Conservation (phyloP, 345 rosid species). For the Boechera stricta region DNA sequence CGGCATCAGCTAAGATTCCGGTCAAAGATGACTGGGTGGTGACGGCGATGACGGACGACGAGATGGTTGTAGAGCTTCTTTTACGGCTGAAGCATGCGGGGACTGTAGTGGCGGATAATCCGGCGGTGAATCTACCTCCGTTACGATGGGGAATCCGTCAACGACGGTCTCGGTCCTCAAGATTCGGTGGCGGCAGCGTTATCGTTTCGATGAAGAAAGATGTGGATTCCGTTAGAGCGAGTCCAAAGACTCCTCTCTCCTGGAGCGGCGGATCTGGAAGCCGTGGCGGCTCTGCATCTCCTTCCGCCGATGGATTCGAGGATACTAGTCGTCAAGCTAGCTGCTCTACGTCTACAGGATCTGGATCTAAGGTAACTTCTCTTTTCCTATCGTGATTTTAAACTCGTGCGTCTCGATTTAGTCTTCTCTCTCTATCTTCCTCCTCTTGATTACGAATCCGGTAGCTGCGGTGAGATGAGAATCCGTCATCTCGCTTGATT, state of each 20-base stretch:
- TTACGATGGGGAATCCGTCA: conserved; percentile 69
- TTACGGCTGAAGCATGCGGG: conserved; percentile 55
- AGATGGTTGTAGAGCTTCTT: conserved; percentile 70
- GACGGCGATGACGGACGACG: conserved; percentile 73
- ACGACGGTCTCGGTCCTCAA: conserved; percentile 56
- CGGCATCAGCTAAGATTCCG: background rate
- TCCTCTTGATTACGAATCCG: background rate
- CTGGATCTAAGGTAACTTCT: conserved; percentile 75
- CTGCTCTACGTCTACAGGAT: conserved; percentile 54
- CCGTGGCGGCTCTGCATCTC: conserved; percentile 49
- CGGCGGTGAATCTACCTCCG: conserved; percentile 40
- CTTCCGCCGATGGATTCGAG: conserved; percentile 69
- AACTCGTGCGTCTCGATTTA: background rate
- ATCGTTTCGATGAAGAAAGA: conserved; percentile 45
- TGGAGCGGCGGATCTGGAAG: conserved; percentile 70
- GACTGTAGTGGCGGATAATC: conserved; percentile 37
- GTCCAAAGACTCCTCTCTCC: conserved; percentile 78
- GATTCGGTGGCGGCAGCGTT: conserved; percentile 47
- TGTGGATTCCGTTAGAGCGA: conserved; percentile 57
- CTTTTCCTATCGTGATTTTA: background rate
- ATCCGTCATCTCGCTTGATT: background rate
- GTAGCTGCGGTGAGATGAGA: background rate
- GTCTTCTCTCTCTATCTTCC: conserved; percentile 18
- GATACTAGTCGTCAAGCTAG: conserved; percentile 57
- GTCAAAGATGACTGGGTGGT: conserved; percentile 69